These are phyloP conservation scores for Thuidium tamariscinum DNA, from an alignment of 225 moss, liverwort and hornwort species.

Conservation along the genomic window DNA sequence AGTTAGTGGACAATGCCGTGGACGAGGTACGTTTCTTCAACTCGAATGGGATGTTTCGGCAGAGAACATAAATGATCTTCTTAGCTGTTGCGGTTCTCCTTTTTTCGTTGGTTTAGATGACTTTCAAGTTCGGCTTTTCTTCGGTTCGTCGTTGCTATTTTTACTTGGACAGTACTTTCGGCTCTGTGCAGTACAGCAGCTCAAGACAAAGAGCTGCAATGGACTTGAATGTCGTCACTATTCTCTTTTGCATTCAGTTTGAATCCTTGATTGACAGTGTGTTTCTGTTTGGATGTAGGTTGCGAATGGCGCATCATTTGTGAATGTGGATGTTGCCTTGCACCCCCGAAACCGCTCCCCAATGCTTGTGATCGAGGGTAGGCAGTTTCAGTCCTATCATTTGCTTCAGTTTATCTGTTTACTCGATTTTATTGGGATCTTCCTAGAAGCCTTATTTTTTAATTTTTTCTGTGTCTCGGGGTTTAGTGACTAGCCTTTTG, in stretches of 20 bases:
- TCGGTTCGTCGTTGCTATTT: background rate
- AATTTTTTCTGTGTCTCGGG: background rate
- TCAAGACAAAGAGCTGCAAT: background rate
- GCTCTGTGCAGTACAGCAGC: background rate
- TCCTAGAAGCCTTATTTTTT: no score
- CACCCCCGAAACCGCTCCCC: slow-evolving; percentile 42
- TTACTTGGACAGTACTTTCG: background rate
- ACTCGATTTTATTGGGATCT: background rate
- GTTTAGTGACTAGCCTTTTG: no score
- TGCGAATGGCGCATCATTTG: slow-evolving; percentile 59
- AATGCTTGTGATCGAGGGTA: slow-evolving; percentile 55
- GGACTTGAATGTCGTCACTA: background rate
- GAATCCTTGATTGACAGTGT: background rate
- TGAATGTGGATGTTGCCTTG: slow-evolving; percentile 48
- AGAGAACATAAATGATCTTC: background rate
- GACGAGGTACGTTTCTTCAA: slow-evolving; percentile 39
- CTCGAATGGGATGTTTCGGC: background rate
- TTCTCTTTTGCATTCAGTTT: background rate
- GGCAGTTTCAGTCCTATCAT: background rate
- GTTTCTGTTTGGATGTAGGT: slow-evolving; percentile 15
- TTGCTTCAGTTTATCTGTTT: background rate
- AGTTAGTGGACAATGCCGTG: slow-evolving; percentile 74
- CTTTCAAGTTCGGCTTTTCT: background rate
- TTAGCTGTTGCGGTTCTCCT: background rate
- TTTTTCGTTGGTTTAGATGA: background rate